A percentile compares a stretch with the other conserved stretches of the same genome.
phyloP scores from a whole-genome alignment of 768 basidiomycete species.

The Cubamyces lactineus region DNA sequence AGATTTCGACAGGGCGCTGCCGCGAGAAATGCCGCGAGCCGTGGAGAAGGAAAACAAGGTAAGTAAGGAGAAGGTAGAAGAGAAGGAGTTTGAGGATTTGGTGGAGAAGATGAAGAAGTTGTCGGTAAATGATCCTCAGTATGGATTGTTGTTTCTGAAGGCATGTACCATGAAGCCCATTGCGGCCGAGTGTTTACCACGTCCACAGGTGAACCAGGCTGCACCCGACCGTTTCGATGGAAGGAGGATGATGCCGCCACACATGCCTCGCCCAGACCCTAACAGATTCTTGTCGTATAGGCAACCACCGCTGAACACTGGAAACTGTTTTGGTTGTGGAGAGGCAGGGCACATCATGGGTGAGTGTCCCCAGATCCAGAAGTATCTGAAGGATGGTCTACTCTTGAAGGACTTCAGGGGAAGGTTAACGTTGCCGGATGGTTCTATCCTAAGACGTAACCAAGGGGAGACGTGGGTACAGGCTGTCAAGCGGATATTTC shows the following conservation, averaged over 20 bases:
- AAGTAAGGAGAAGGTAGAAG: not conserved
- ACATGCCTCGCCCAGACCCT: not conserved
- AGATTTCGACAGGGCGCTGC: not conserved
- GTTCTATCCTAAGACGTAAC: not conserved
- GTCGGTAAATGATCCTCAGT: conserved; percentile 7
- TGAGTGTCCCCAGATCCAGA: conserved; percentile 1
- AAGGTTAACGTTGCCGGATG: conserved; percentile 3
- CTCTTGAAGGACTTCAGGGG: conserved; percentile 3
- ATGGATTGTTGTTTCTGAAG: not conserved
- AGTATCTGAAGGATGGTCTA: conserved; percentile 11
- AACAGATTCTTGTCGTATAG: not conserved
- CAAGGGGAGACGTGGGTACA: conserved; percentile 8
- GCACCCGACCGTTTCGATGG: not conserved
- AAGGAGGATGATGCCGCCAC: conserved; percentile 6
- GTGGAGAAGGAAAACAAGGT: not conserved
- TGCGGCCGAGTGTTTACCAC: not conserved
- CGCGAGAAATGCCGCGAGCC: conserved; percentile 1
- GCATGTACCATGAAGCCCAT: not conserved
- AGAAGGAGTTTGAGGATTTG: conserved; percentile 9
- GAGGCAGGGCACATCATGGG: conserved; percentile 9
- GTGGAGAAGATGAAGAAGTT: conserved; percentile 4
- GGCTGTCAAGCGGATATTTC: conserved; percentile 1
- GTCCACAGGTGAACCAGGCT: not conserved
- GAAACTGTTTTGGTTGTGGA: conserved; percentile 20
- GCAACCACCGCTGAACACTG: not conserved